Base-by-base conservation (phyloP, 2,329 filamentous ascomycete genomes). In the Fusarium clavum region DNA sequence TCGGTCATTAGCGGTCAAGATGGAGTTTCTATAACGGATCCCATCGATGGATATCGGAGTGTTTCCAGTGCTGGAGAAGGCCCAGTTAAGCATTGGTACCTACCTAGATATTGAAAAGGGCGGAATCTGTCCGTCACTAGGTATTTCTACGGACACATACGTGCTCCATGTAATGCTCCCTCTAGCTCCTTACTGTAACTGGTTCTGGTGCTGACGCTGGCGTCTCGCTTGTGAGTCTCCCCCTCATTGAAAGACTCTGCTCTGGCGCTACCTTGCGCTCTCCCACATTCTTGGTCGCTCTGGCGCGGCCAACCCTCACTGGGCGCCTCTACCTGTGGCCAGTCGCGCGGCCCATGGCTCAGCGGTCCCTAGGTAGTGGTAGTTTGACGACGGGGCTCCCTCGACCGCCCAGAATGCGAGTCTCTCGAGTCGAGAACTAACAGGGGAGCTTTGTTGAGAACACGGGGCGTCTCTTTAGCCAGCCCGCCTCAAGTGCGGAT, bases 341-440 rank as follows among this genome's bases (percentile, higher is more conserved):
- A 59, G 63, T 56, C 54, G 68, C 64, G 52, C 63, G 59, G 68
- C 67, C 49, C 24, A 53, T 70, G 64, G 66, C 59, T 63, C 43
- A 54, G 57, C 34, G 49, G 53, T 60, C 53, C 65, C 44, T 58
- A 45, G 47, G 16, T 46, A 52, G 24, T 27, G 44, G 22, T 46
- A 52, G 24, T 27, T 69, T 60, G 67, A 64, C 58, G 59, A 68
- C 27, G 54, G 63, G 55, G 56, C 51, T 54, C 67, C 48, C 62
- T 63, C 61, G 56, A 57, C 55, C 54, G 49, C 54, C 54, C 52
- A 66, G 56, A 16, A 16, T 24, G 46, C 27, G 16, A 22, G 48
- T 70, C 47, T 68, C 63, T 70, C 67, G 62, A 67, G 67, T 54
- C 32, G 40, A 69, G 47, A 57, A 38, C 29, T 44, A 52, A 69